Conservation (phyloP, 805 yeast species). For the Wickerhamiella parazyma region DNA sequence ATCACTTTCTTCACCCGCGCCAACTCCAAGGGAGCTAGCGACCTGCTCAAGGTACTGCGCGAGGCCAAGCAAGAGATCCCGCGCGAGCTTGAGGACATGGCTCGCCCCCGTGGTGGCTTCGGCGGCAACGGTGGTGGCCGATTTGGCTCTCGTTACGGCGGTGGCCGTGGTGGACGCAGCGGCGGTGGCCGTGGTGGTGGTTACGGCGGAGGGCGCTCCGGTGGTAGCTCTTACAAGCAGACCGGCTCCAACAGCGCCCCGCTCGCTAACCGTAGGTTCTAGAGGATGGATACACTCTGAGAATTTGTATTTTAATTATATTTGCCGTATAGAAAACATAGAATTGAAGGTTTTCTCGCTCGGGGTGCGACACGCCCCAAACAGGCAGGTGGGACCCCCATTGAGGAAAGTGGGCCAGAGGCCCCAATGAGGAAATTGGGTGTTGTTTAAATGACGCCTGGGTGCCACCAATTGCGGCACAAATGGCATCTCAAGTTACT, state of each 20-base stretch:
- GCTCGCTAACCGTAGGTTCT: conserved; percentile 27
- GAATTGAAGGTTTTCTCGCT: too few species aligned
- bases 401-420: background rate
- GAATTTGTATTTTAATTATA: too few species aligned
- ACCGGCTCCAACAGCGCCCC: conserved; percentile 32
- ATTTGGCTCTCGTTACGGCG: conserved; percentile 27
- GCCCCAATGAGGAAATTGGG: background rate
- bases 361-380: too few species aligned
- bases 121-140: conserved; percentile 43
- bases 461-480: too few species aligned
- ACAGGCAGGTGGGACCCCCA: too few species aligned
- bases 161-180: conserved; percentile 26
- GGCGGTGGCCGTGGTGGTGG: conserved; percentile 33
- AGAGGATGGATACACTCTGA: conserved; percentile 7
- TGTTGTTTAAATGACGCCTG: background rate
- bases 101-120: conserved; percentile 61
- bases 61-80: conserved; percentile 93
- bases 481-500: background rate
- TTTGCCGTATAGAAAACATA: too few species aligned
- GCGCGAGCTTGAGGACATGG: conserved; percentile 61
- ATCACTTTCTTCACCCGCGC: conserved; percentile 84
- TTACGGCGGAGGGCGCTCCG: conserved; percentile 21
- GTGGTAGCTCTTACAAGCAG: conserved; percentile 18
- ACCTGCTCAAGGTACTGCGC: conserved; percentile 73
- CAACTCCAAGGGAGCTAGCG: conserved; percentile 79